A percentile compares a stretch with the other conserved stretches of the same genome.
These are phyloP conservation scores for Malus hybrid DNA, from an alignment of 331 rosid genomes.

Conservation along the genomic window DNA sequence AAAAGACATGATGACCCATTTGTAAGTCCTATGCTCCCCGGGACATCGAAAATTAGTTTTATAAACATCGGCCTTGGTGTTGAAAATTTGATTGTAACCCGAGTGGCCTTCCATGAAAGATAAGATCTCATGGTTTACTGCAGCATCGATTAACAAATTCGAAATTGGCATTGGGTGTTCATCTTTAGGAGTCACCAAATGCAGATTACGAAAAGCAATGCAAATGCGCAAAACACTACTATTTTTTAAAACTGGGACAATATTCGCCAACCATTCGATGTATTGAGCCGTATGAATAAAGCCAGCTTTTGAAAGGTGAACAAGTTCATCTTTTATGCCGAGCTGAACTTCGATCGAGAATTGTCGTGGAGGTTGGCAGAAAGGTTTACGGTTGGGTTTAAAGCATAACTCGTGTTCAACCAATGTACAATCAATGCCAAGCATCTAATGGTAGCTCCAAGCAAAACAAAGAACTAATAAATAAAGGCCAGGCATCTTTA, in stretches of 20 bases:
- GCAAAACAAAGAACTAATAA: not conserved
- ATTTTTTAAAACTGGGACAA: not conserved
- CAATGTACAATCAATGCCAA: no score
- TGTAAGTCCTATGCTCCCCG: rapidly evolving
- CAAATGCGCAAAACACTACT: not conserved
- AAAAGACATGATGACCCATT: not conserved
- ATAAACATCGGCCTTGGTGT: rapidly evolving
- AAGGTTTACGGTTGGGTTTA: not conserved
- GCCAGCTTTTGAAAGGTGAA: not conserved
- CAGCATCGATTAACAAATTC: no score
- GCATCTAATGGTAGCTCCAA: not conserved
- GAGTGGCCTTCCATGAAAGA: not conserved
- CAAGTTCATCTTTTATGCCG: not conserved
- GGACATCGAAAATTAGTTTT: not conserved
- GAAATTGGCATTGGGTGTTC: not conserved
- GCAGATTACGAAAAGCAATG: no score
- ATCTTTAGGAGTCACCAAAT: no score
- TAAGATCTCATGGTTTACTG: not conserved
- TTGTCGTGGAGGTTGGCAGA: rapidly evolving
- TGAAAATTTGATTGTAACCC: not conserved
- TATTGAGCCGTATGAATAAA: no score
- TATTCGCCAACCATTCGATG: not conserved
- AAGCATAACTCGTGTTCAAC: not conserved
- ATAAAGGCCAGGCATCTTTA: not conserved
- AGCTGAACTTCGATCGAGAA: not conserved